Evolutionary conservation across 176 grass and related monocot genomes (phyloP).

Genomic region (Hordeum vulgare): DNA sequence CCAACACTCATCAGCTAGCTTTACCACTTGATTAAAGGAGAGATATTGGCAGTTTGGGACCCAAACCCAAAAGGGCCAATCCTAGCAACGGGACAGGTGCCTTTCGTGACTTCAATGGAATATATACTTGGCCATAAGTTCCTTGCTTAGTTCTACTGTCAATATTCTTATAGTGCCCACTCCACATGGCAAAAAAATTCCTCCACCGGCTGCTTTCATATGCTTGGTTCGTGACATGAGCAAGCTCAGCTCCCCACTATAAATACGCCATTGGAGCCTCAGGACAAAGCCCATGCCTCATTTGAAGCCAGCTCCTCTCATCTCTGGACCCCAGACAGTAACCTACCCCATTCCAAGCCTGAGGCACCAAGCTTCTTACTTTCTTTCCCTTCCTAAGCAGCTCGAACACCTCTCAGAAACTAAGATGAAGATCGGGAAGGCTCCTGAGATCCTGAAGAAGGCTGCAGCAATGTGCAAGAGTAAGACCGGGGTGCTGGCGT

Average conservation of each 20-base stretch:
- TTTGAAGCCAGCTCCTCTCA: neutral
- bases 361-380: neutral
- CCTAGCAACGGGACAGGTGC: neutral
- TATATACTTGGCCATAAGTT: neutral
- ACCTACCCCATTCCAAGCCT: slow-evolving; percentile 2
- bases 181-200: neutral
- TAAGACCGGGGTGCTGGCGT: neutral
- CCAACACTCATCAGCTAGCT: neutral
- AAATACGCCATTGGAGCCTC: neutral
- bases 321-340: neutral
- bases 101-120: neutral
- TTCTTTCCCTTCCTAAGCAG: neutral
- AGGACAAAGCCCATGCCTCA: slow-evolving; percentile 33
- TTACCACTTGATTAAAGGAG: neutral
- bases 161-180: neutral
- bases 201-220: neutral
- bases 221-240: slow-evolving; percentile 12
- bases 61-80: neutral
- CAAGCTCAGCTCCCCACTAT: neutral
- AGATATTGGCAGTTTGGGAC: neutral
- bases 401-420: neutral
- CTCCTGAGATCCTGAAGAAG: neutral
- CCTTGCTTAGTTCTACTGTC: slow-evolving; percentile 16
- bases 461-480: neutral
- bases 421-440: neutral